Evolutionary conservation across 2,329 filamentous ascomycete genomes (phyloP).

Genomic region (Colletotrichum trifolii): DNA sequence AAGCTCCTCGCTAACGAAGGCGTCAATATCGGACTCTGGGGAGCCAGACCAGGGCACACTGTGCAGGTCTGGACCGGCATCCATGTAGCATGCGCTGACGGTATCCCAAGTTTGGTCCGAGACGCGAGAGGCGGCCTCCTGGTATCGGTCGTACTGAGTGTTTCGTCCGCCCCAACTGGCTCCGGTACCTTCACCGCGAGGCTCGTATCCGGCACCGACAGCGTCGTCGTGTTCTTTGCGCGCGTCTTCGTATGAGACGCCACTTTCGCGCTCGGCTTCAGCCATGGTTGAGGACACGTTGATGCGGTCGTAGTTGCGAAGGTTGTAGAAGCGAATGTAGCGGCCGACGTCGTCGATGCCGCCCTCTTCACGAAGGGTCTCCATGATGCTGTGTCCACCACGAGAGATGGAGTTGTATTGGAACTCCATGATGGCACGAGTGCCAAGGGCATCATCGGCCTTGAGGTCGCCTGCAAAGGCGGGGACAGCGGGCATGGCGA

Average conservation of each 20-base stretch:
- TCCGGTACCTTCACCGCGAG: slow-evolving; percentile 46
- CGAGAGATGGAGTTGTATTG: slow-evolving; percentile 85
- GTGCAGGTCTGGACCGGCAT: slow-evolving; percentile 76
- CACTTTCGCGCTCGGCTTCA: slow-evolving; percentile 69
- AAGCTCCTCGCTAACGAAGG: slow-evolving; percentile 72
- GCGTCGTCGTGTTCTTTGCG: slow-evolving; percentile 71
- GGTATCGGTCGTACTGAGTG: slow-evolving; percentile 75
- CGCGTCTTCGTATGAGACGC: slow-evolving; percentile 75
- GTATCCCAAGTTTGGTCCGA: slow-evolving; percentile 75
- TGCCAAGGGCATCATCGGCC: slow-evolving; percentile 77
- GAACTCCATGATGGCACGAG: slow-evolving; percentile 88
- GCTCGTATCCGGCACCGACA: slow-evolving; percentile 59
- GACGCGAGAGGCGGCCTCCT: slow-evolving; percentile 71
- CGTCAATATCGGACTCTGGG: slow-evolving; percentile 66
- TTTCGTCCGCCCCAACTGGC: slow-evolving; percentile 44
- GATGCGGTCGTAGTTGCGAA: slow-evolving; percentile 86
- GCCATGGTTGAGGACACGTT: slow-evolving; percentile 74
- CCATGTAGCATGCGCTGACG: slow-evolving; percentile 86
- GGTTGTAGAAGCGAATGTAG: slow-evolving; percentile 87
- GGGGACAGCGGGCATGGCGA: slow-evolving; percentile 83
- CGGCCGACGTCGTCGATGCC: slow-evolving; percentile 75
- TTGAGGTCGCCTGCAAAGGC: slow-evolving; percentile 86
- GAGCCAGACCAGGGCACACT: slow-evolving; percentile 65
- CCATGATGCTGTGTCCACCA: slow-evolving; percentile 81
- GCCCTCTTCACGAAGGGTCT: slow-evolving; percentile 72